phyloP scores from a whole-genome alignment of 495 filamentous ascomycete species.

The Amorphotheca resinae region DNA sequence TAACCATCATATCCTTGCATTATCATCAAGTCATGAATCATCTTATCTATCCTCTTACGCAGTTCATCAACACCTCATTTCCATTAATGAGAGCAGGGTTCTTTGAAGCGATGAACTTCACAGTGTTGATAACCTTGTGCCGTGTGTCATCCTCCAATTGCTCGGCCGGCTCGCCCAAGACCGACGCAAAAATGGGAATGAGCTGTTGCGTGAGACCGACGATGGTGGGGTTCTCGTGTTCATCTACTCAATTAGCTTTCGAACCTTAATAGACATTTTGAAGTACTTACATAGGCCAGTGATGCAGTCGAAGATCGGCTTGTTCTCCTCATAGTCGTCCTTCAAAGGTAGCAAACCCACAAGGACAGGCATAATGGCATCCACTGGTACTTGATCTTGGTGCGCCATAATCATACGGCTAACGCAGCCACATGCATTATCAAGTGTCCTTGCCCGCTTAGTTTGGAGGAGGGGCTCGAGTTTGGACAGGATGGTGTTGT shows the following conservation, averaged over 20 bases:
- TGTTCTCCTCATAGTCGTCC: constrained; percentile 95
- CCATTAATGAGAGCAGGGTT: constrained; percentile 14
- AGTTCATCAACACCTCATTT: constrained; percentile 12
- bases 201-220: constrained; percentile 64
- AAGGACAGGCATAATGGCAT: constrained; percentile 69
- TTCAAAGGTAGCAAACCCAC: constrained; percentile 72
- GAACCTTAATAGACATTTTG: neutral
- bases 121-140: constrained; percentile 51
- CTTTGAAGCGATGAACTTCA: constrained; percentile 54
- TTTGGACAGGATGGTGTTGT: constrained; percentile 62
- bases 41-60: constrained; percentile 3
- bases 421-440: constrained; percentile 91
- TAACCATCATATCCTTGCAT: neutral
- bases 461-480: constrained; percentile 74
- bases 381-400: constrained; percentile 63
- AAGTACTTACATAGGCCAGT: constrained; percentile 64
- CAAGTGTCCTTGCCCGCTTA: constrained; percentile 63
- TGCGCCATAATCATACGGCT: constrained; percentile 81
- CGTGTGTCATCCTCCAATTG: constrained; percentile 78
- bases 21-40: constrained; percentile 13
- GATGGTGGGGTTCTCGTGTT: constrained; percentile 57
- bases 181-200: constrained; percentile 67
- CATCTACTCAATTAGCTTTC: constrained; percentile 38
- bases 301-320: constrained; percentile 78
- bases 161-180: constrained; percentile 65